Evolutionary conservation across 2,329 filamentous ascomycete species (phyloP).

Genomic region (Sarocladiaceae sp.): DNA sequence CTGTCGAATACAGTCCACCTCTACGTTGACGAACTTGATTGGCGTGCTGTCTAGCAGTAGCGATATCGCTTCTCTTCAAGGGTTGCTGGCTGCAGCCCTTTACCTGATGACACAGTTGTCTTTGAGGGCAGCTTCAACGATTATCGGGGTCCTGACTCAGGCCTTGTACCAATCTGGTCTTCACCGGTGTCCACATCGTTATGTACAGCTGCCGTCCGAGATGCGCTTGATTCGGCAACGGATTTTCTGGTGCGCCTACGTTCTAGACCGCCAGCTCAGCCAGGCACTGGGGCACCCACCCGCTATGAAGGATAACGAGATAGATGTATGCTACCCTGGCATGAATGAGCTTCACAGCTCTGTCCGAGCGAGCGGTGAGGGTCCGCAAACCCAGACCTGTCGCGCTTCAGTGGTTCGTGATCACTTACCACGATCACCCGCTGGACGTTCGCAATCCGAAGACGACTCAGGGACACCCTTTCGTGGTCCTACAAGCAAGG

Average conservation of each 20-base stretch:
- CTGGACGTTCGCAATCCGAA: neutral
- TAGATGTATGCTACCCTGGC: constrained; percentile 30
- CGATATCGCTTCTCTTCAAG: constrained; percentile 40
- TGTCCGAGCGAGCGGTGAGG: constrained; percentile 4
- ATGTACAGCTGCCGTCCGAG: constrained; percentile 32
- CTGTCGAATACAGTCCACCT: constrained; percentile 30
- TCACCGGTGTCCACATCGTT: constrained; percentile 45
- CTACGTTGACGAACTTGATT: constrained; percentile 30
- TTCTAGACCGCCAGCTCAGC: constrained; percentile 29
- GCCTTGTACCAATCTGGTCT: constrained; percentile 43
- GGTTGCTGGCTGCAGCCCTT: constrained; percentile 39
- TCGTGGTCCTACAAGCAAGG: neutral
- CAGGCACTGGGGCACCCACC: constrained; percentile 29
- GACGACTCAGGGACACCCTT: neutral
- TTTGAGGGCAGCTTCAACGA: constrained; percentile 39
- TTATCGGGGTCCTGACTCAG: constrained; percentile 39
- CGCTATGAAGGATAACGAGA: constrained; percentile 27
- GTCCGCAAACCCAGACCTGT: neutral
- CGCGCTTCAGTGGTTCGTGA: constrained; percentile 7
- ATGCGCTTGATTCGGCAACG: constrained; percentile 29
- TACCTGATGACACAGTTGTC: constrained; percentile 42
- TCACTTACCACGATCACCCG: constrained; percentile 12
- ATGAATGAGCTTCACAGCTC: constrained; percentile 18
- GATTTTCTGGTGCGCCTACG: constrained; percentile 34
- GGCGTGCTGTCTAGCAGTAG: constrained; percentile 31